These are phyloP conservation scores for Dactylellina haptotyla DNA, from an alignment of 2,329 filamentous ascomycete species.

Conservation along the genomic window DNA sequence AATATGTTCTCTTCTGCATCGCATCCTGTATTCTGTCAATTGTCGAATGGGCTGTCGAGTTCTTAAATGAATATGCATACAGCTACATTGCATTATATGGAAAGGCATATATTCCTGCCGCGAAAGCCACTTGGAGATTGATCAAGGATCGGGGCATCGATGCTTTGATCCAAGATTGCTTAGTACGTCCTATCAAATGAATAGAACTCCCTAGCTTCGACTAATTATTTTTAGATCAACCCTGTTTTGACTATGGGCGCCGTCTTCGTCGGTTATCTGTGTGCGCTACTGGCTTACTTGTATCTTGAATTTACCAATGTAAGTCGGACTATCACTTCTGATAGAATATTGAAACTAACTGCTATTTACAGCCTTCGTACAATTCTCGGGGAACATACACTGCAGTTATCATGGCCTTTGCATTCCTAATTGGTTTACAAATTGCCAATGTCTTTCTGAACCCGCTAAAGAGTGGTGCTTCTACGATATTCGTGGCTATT, in stretches of 20 bases:
- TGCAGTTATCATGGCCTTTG: conserved; percentile 80
- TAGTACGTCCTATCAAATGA: conserved; percentile 60
- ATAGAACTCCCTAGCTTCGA: background rate
- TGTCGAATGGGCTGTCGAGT: conserved; percentile 85
- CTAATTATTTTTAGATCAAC: conserved; percentile 61
- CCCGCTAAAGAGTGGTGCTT: conserved; percentile 85
- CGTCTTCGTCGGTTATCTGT: conserved; percentile 84
- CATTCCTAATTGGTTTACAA: conserved; percentile 89
- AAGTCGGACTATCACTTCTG: conserved; percentile 73
- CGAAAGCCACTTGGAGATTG: conserved; percentile 89
- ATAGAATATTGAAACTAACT: background rate
- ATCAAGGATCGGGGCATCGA: conserved; percentile 93
- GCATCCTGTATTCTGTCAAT: conserved; percentile 79
- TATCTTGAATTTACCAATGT: conserved; percentile 86
- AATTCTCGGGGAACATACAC: conserved; percentile 68
- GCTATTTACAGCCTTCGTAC: conserved; percentile 14
- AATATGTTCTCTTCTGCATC: conserved; percentile 75
- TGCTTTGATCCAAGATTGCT: conserved; percentile 86
- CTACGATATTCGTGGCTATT: conserved; percentile 87
- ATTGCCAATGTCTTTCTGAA: conserved; percentile 90
- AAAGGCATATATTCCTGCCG: conserved; percentile 83
- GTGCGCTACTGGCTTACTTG: conserved; percentile 83
- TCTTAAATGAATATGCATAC: conserved; percentile 92
- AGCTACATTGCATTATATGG: conserved; percentile 93
- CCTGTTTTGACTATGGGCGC: conserved; percentile 76